These are phyloP conservation scores for Phymatotrichopsis omnivora DNA, from an alignment of 2,329 filamentous ascomycete genomes.

Conservation along the genomic window DNA sequence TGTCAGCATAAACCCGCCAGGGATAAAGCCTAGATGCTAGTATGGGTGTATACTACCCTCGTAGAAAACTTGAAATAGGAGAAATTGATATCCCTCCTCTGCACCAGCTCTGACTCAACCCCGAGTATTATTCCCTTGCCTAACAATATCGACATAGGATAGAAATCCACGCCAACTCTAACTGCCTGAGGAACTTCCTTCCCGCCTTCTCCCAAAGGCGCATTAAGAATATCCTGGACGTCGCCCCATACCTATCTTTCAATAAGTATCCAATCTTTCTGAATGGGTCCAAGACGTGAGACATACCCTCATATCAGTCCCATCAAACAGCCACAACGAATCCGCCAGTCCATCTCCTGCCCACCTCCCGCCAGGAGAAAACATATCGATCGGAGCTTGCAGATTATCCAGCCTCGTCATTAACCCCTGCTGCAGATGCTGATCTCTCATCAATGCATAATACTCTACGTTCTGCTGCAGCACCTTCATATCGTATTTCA, in stretches of 20 bases:
- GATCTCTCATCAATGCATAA: conserved; percentile 84
- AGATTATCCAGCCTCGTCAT: conserved; percentile 7
- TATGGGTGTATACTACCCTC: conserved; percentile 56
- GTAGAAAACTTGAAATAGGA: conserved; percentile 82
- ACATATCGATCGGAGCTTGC: conserved; percentile 10
- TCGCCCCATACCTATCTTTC: conserved; percentile 64
- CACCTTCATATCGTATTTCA: conserved; percentile 98
- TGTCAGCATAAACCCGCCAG: conserved; percentile 5
- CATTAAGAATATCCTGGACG: conserved; percentile 64
- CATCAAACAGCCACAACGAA: conserved; percentile 92
- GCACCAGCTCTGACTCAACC: conserved; percentile 85
- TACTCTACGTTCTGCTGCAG: conserved; percentile 95
- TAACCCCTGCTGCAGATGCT: conserved; percentile 41
- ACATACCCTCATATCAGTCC: conserved; percentile 53
- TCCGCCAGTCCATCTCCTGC: conserved; percentile 52
- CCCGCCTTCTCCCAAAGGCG: conserved; percentile 44
- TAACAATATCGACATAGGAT: conserved; percentile 78
- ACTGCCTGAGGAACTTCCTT: conserved; percentile 65
- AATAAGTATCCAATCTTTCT: background rate
- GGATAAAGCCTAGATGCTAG: conserved; percentile 16
- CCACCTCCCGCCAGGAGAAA: conserved; percentile 1
- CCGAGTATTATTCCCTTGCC: conserved; percentile 84
- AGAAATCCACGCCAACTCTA: conserved; percentile 81
- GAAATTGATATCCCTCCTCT: conserved; percentile 83
- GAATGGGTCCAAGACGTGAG: background rate